These are phyloP conservation scores for Rostrohypoxylon terebratum DNA, from an alignment of 495 filamentous ascomycete genomes.

Conservation along the genomic window DNA sequence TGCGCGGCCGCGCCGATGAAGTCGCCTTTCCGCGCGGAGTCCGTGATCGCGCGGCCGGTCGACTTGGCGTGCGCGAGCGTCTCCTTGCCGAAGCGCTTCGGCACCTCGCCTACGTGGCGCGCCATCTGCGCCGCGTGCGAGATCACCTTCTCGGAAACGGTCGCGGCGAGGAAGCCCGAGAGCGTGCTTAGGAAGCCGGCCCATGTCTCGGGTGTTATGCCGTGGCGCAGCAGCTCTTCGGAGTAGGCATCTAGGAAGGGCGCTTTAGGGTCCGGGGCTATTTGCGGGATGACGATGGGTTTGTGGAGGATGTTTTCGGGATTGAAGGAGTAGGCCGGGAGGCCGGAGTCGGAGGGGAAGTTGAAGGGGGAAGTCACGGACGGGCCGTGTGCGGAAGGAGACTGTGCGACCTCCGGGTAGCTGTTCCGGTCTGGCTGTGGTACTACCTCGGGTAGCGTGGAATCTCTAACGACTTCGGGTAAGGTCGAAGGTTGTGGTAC, in stretches of 20 bases:
- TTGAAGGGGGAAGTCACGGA: constrained; percentile 47
- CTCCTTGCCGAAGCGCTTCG: constrained; percentile 47
- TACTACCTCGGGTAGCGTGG: too few species aligned
- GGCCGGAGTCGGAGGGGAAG: constrained; percentile 43
- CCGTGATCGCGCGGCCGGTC: constrained; percentile 35
- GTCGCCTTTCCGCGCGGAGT: constrained; percentile 45
- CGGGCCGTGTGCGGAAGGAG: constrained; percentile 14
- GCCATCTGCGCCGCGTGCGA: constrained; percentile 48
- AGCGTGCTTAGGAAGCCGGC: constrained; percentile 46
- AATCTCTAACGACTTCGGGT: too few species aligned
- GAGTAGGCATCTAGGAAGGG: constrained; percentile 48
- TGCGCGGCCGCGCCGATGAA: constrained; percentile 40
- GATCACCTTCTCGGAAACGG: constrained; percentile 49
- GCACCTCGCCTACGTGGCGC: constrained; percentile 40
- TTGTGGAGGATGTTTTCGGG: constrained; percentile 3
- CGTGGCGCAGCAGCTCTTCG: constrained; percentile 37
- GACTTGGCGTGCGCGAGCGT: constrained; percentile 40
- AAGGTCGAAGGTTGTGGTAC: too few species aligned
- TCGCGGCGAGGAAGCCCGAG: constrained; percentile 51
- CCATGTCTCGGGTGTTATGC: constrained; percentile 46
- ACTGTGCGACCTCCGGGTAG: too few species aligned
- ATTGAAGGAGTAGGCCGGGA: constrained; percentile 22
- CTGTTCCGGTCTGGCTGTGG: neutral
- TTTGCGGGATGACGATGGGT: constrained; percentile 50
- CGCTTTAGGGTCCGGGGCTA: constrained; percentile 31